These are phyloP conservation scores for Saccharomyces pastorianus DNA, from an alignment of 1,139 yeast genomes.

Conservation along the genomic window DNA sequence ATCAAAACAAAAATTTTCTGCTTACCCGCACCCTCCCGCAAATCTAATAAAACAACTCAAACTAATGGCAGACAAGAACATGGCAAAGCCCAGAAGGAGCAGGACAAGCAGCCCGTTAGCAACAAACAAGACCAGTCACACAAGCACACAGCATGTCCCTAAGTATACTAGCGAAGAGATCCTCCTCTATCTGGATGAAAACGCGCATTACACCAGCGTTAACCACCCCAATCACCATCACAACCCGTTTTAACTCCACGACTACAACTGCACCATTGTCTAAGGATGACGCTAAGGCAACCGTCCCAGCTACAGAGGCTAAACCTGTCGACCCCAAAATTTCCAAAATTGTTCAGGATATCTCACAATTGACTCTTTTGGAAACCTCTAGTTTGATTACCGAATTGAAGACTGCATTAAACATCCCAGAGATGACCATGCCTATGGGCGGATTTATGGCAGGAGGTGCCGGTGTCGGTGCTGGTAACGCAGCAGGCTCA, in stretches of 20 bases:
- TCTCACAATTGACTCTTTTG: conserved; percentile 76
- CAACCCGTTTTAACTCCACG: conserved; percentile 49
- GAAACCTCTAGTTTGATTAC: conserved; percentile 81
- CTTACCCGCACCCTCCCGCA: not conserved
- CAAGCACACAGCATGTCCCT: conserved; percentile 11
- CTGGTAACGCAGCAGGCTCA: conserved; percentile 48
- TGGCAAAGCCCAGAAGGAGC: not conserved
- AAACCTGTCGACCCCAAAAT: conserved; percentile 82
- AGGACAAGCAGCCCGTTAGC: not conserved
- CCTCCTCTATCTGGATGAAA: conserved; percentile 12
- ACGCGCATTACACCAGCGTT: conserved; percentile 31
- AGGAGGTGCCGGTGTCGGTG: conserved; percentile 23
- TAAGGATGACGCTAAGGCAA: not conserved
- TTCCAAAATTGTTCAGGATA: conserved; percentile 77
- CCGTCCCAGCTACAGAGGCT: not conserved
- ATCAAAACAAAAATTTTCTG: not conserved
- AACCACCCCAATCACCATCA: conserved; percentile 41
- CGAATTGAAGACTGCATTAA: conserved; percentile 77
- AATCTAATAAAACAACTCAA: not conserved
- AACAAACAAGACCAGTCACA: not conserved
- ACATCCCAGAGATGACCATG: conserved; percentile 87
- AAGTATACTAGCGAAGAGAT: conserved; percentile 22
- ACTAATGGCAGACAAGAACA: not conserved
- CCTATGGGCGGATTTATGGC: conserved; percentile 49
- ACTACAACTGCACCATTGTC: conserved; percentile 3